Base-by-base conservation (phyloP, 148 eudicot species). In the Chenopodium berlandieri region DNA sequence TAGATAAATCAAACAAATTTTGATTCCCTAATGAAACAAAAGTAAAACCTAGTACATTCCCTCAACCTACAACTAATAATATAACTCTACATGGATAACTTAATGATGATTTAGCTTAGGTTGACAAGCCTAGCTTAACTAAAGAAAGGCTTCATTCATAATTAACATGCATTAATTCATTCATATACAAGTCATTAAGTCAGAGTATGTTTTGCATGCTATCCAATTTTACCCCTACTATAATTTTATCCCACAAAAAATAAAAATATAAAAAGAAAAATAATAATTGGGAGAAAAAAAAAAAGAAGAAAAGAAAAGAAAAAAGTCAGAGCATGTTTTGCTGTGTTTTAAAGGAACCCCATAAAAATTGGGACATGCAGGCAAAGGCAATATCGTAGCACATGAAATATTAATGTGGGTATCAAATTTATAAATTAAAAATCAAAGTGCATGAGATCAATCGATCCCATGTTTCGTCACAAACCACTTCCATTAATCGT, bases 381-480 rank as follows among this genome's bases (percentile, higher is more conserved):
- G 50, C 6, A 80, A 73, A 52, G 46, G 58, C 46, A 70, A 71
- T 37, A 58, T 69, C 20, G 67, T 50, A 56, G 77, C 84, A 82
- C 84, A 82, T 82, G 84, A 82, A 77, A 9, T 71, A 77, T 71
- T 77, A 71, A 82, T 77, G 77, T 27, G 4, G 12, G 72, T 13
- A 14, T 80, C 1, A 22, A 54, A 25, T 3, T 12, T 16, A 65
- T 81, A 30, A 50, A 50, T 50, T 50, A 50, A 50, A 40, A 50
- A 56, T 17, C 17, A 56, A 56, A 56, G 4, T 12, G 14, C n/a
- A 27, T 8, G 37, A 34, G 27, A 68, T 67, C 83, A 81, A 75
- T 75, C 77, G 84, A 78, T 82, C 48, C 84, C 84, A 82, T 82
- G 84, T 82, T 82, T 81, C 23, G 65, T 75, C 83, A 69, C 79